Evolutionary conservation across 176 grass and related monocot genomes (phyloP).

Genomic region (Canna indica): DNA sequence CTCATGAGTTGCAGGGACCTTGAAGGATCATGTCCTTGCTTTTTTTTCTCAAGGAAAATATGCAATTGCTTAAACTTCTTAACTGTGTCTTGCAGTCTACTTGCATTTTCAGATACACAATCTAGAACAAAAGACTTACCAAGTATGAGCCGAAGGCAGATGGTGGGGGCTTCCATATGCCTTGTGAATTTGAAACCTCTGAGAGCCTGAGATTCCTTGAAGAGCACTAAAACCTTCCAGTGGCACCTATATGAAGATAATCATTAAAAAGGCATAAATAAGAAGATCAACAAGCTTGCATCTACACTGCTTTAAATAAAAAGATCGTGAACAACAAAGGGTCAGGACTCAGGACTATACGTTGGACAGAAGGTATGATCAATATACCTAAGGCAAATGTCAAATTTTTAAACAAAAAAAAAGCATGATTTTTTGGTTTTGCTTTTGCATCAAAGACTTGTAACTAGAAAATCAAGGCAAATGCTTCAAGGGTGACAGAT

Average conservation of each 20-base stretch:
- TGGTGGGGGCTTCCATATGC: slow-evolving; percentile 93
- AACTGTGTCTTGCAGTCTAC: background rate
- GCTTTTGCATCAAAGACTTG: background rate
- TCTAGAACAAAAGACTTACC: slow-evolving; percentile 37
- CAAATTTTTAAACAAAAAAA: too few species aligned
- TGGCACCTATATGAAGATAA: slow-evolving; percentile 54
- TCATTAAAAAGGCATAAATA: slow-evolving; percentile 16
- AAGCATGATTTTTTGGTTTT: too few species aligned
- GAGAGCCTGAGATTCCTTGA: slow-evolving; percentile 93
- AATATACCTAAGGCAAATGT: background rate
- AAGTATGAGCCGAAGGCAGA: slow-evolving; percentile 95
- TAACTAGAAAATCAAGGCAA: background rate
- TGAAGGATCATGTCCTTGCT: too few species aligned
- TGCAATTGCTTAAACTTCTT: background rate
- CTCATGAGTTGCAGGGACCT: too few species aligned
- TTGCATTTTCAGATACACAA: background rate
- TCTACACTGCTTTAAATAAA: too few species aligned
- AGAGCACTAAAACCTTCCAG: slow-evolving; percentile 93
- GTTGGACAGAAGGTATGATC: background rate
- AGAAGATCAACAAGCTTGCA: background rate
- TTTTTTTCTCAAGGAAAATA: background rate
- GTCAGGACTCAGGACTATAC: too few species aligned
- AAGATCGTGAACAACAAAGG: too few species aligned
- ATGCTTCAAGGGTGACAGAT: background rate
- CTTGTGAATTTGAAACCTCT: slow-evolving; percentile 98